Evolutionary conservation across 441 rosid genomes (phyloP), one percentile per base, ranked within the genome.

Genomic region (Flueggea neowawraea): DNA sequence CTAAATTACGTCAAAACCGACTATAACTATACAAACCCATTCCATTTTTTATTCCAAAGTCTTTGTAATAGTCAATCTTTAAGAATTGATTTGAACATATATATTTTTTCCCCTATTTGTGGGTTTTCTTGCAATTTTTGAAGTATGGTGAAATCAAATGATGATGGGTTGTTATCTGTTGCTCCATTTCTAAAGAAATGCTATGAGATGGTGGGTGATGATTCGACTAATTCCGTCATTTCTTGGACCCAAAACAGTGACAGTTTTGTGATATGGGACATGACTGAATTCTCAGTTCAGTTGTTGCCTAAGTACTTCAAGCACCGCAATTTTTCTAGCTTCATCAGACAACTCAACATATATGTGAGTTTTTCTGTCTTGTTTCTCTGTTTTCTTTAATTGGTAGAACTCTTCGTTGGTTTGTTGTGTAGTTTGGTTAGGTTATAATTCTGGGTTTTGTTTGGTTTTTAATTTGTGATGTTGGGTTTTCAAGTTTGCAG

Each of bases 261-360:
- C 58, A 80, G 79, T 52, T 93, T 93, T 36, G 67, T 93, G 33
- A 85, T 93, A 28, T 82, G 76, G 80, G 87, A 93, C 33, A 58
- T 83, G 66, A 77, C 91, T 52, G 67, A 78, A 58, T 90, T 93
- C 78, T 82, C 88, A 41, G 79, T 84, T 74, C 84, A 72, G 6
- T 77, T 93, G 76, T 73, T 93, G 39, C 98, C 97, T 6, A 78
- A 75, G 60, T 84, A 80, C 85, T 93, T 93, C 75, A 93, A 90
- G 76, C 97, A 90, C 75, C 84, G 76, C 82, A 93, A 93, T 67
- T 76, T 77, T 76, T 80, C 98, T 45, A 88, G 96, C 79, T 93
- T 93, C 68, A 78, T 93, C 79, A 78, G 98, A 62, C 98, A 90
- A 69, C 97, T 93, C 67, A 93, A 93, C 47, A 93, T 93, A 75